Evolutionary conservation across 305 asterid genomes (phyloP).

Genomic region (Solanum hybrid): DNA sequence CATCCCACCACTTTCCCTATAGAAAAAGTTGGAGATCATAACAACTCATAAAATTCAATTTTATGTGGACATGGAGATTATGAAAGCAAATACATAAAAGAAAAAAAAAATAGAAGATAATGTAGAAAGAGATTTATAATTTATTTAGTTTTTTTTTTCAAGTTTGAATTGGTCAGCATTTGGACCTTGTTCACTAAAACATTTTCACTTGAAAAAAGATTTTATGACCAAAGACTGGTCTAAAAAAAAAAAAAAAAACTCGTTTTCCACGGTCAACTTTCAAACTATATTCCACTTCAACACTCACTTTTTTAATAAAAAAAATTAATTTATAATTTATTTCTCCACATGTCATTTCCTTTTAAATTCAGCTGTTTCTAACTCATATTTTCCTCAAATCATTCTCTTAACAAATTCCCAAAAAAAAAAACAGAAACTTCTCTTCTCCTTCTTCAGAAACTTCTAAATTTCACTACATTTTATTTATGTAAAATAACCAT

Average conservation of each 20-base stretch:
- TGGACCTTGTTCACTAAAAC: slow-evolving; percentile 5
- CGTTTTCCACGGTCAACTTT: slow-evolving; percentile 54
- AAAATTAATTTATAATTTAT: background rate
- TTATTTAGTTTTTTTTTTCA: background rate
- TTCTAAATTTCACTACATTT: background rate
- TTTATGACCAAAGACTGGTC: slow-evolving; percentile 33
- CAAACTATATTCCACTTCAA: slow-evolving; percentile 17
- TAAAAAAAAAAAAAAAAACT: slow-evolving; percentile 17
- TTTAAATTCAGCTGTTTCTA: background rate
- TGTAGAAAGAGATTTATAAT: background rate
- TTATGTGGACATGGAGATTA: background rate
- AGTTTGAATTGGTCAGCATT: slow-evolving; percentile 28
- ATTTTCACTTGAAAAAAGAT: slow-evolving; percentile 2
- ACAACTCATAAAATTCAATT: background rate
- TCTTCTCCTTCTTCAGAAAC: background rate
- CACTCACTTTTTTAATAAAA: background rate
- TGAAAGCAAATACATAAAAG: background rate
- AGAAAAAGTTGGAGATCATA: background rate
- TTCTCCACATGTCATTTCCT: slow-evolving; percentile 25
- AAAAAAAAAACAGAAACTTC: background rate
- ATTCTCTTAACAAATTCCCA: background rate
- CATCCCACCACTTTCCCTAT: background rate
- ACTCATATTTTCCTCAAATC: background rate
- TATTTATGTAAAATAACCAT: background rate
- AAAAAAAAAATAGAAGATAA: no score